Percentiles rank a stretch among this genome's conserved stretches.
These are phyloP conservation scores for Phytophthora meadii DNA, from an alignment of 352 stramenopile species.

Conservation along the genomic window DNA sequence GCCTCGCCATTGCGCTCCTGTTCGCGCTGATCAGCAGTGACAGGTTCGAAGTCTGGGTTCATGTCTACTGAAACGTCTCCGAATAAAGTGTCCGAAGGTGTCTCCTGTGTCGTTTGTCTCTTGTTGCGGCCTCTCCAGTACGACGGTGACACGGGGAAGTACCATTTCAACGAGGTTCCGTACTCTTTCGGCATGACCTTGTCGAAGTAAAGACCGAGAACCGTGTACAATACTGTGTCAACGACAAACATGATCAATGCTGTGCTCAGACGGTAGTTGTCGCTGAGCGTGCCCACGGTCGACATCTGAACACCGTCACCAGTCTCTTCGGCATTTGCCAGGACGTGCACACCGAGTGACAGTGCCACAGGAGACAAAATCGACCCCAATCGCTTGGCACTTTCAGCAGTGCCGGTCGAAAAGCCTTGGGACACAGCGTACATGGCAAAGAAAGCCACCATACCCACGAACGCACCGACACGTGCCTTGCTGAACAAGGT, in stretches of 20 bases:
- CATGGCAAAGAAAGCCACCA: constrained; percentile 88
- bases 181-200: constrained; percentile 92
- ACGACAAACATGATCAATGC: no score
- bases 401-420: constrained; percentile 20
- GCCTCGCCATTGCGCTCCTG: constrained; percentile 60
- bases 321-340: constrained; percentile 55
- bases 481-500: constrained; percentile 79
- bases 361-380: constrained; percentile 67
- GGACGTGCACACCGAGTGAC: constrained; percentile 61
- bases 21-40: constrained; percentile 44
- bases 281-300: constrained; percentile 39
- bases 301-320: constrained; percentile 48
- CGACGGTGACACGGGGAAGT: constrained; percentile 83
- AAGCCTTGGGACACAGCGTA: constrained; percentile 64
- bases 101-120: not conserved
- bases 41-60: constrained; percentile 27
- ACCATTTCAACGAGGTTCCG: constrained; percentile 88
- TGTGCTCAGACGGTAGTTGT: constrained; percentile 64
- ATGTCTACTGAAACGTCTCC: not conserved
- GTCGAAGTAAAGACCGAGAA: constrained; percentile 90
- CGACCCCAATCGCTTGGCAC: constrained; percentile 50
- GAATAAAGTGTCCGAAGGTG: not conserved
- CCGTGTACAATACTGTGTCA: no score
- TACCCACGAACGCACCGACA: constrained; percentile 63
- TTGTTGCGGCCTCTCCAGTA: constrained; percentile 32